Evolutionary conservation across 2,329 filamentous ascomycete species (phyloP).

Genomic region (Pyrenophora seminiperda): DNA sequence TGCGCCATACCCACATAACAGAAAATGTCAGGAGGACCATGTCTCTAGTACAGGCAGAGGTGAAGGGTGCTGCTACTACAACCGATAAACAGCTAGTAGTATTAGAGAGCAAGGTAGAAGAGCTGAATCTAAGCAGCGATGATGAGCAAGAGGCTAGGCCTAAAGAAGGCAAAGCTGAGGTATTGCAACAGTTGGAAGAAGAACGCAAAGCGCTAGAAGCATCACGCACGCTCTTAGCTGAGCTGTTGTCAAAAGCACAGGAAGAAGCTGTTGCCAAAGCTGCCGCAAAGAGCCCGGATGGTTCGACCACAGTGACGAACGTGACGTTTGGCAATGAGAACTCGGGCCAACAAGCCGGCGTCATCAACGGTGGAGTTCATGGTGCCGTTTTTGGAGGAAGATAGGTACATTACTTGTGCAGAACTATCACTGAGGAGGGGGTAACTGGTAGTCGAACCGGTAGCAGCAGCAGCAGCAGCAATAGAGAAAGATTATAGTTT

Average conservation of each 20-base stretch:
- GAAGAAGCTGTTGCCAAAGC: conserved; percentile 23
- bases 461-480: too few species aligned
- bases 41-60: conserved; percentile 33
- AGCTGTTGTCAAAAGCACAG: conserved; percentile 18
- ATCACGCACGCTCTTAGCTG: conserved; percentile 13
- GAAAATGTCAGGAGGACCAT: conserved; percentile 42
- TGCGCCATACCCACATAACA: conserved; percentile 39
- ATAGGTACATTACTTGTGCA: too few species aligned
- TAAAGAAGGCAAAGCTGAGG: conserved; percentile 14
- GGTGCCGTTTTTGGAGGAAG: too few species aligned
- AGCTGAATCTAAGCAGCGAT: conserved; percentile 24
- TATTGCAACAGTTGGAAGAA: conserved; percentile 19
- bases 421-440: too few species aligned
- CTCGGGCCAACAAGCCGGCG: background rate
- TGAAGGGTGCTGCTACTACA: conserved; percentile 23
- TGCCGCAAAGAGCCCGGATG: conserved; percentile 9
- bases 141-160: conserved; percentile 11
- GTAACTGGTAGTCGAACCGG: too few species aligned
- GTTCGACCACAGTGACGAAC: conserved; percentile 9
- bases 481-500: too few species aligned
- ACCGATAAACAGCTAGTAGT: conserved; percentile 4
- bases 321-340: conserved; percentile 1
- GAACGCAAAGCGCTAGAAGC: conserved; percentile 15
- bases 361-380: background rate
- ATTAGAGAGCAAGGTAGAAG: conserved; percentile 35